Conservation (phyloP, 768 basidiomycete species). For the Mycena rosella region DNA sequence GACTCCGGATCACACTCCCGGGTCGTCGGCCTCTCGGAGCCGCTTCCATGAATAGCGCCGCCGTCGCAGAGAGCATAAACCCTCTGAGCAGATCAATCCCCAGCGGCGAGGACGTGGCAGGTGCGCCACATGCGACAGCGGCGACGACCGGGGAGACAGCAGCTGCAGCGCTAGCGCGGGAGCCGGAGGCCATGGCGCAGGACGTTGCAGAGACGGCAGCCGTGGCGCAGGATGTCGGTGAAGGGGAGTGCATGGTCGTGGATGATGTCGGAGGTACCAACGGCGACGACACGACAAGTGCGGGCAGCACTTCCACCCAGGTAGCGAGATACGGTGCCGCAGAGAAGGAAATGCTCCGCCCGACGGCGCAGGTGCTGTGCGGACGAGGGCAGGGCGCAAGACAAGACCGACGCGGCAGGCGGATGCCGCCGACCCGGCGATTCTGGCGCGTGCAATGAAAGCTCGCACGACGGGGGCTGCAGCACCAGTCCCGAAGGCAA, state of each 20-base stretch:
- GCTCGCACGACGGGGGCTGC: neutral
- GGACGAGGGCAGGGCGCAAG: neutral
- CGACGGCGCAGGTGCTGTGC: neutral
- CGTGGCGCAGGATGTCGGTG: neutral
- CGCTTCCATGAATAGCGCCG: neutral
- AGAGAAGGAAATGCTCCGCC: neutral
- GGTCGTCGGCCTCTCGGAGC: no score
- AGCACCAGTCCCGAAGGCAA: neutral
- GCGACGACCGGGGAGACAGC: neutral
- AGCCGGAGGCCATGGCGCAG: no score
- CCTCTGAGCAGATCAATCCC: neutral
- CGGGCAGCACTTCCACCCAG: neutral
- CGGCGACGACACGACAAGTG: neutral
- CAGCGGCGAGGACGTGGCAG: neutral
- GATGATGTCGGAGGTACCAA: neutral
- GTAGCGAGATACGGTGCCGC: neutral
- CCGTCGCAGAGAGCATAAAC: neutral
- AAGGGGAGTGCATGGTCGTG: neutral
- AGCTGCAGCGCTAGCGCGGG: no score
- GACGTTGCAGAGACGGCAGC: no score
- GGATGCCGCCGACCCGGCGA: neutral
- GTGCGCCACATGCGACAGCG: neutral
- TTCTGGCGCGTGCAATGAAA: neutral
- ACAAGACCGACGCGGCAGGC: neutral
- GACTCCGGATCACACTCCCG: no score